Base-by-base conservation (phyloP, 805 yeast genomes). In the Kodamaea sagamina region DNA sequence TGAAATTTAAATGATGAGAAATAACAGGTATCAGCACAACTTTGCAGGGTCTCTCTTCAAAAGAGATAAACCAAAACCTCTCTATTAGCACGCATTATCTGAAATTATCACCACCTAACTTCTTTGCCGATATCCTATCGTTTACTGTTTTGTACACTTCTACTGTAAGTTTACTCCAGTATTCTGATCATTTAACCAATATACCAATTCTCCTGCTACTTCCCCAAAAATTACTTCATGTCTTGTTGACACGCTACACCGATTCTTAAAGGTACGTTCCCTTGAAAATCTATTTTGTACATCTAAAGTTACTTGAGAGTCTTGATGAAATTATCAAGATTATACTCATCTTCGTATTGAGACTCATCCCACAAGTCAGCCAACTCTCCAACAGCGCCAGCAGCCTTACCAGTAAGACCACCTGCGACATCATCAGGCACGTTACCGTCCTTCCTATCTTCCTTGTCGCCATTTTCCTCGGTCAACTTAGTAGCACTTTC, bases 261-360 rank as follows among this genome's bases (percentile, higher is more conserved):
- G n/a, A n/a, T n/a, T n/a, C n/a, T n/a, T 15, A 12, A 28, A 28
- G 32, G 13, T 19, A 32, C 36, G 18, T 32, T 11, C 36, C 18
- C 18, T 32, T 32, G n/a, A 18, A 7, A 9, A 17, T 18, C 36
- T 32, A 32, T 18, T 18, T 19, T 32, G 19, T 32, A 17, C 22
- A 32, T 32, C 26, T 19, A n/a, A 22, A 12, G n/a, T 39, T 52
- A 78, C 51, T 77, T 77, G 48, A 88, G 75, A 19, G 86, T 84
- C 68, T 86, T 86, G 65, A 93, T 92, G 63, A 93, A 93, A 42
- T 85, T 81, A 63, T 92, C 97, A 66, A 93, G 78, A 58, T 93
- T 88, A 65, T 93, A 93, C 70, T 93, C 99, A 58, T 93, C 99
- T 51, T 90, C 96, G 58, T 93, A 93, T 64, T 93, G 97, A 25